Conservation (phyloP, 805 yeast species). For the Lipomyces sp. region DNA sequence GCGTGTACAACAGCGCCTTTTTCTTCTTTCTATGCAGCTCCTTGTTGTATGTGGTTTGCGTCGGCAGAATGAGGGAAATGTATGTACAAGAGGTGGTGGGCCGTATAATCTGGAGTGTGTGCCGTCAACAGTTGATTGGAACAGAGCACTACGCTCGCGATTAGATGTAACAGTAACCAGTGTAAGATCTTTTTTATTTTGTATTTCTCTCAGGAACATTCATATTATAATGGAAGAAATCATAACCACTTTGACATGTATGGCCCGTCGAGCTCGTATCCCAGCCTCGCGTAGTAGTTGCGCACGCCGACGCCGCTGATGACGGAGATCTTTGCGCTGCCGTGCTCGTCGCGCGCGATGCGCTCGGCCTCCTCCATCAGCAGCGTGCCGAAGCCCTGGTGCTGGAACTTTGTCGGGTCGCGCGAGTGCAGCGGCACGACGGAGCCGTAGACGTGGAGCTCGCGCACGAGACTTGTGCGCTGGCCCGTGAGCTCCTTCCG, state of each 20-base stretch:
- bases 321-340: conserved; percentile 84
- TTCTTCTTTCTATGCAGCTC: neutral
- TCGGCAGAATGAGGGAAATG: no score
- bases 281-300: conserved; percentile 88
- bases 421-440: conserved; percentile 95
- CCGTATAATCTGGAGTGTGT: no score
- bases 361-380: conserved; percentile 98
- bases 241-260: conserved; percentile 76
- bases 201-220: no score
- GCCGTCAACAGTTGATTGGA: no score
- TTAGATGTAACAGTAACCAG: no score
- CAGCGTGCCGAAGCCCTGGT: conserved; percentile 97
- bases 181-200: no score
- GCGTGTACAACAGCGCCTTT: neutral
- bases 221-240: no score
- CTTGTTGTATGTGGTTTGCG: neutral
- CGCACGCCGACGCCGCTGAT: conserved; percentile 97
- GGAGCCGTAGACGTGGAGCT: conserved; percentile 93
- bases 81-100: no score
- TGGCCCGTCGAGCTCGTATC: conserved; percentile 92
- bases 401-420: conserved; percentile 97
- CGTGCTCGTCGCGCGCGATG: conserved; percentile 92
- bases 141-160: no score
- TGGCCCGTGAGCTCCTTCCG: conserved; percentile 81
- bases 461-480: conserved; percentile 92